Evolutionary conservation across 2,329 filamentous ascomycete genomes (phyloP).

Genomic region (Apiospora saccharicola): DNA sequence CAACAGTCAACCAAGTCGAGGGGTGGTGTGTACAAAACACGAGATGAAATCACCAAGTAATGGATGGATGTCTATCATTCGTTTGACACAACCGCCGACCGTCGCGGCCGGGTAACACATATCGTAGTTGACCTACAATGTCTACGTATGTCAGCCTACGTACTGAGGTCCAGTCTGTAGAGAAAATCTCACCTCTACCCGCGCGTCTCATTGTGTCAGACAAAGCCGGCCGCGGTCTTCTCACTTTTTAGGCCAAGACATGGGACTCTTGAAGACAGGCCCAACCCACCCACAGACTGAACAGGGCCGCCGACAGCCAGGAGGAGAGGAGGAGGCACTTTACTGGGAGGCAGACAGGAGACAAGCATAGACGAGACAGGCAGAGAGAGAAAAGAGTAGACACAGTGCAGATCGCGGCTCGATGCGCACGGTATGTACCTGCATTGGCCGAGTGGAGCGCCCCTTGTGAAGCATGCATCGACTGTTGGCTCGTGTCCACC

Average conservation of each 20-base stretch:
- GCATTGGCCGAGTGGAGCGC: conserved; percentile 18
- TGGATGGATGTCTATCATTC: conserved; percentile 18
- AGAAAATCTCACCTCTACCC: conserved; percentile 8
- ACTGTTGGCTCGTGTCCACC: conserved; percentile 25
- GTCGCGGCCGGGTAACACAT: conserved; percentile 7
- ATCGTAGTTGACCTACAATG: not conserved
- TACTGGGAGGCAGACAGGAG: not conserved
- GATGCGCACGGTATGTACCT: conserved; percentile 18
- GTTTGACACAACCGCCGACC: conserved; percentile 13
- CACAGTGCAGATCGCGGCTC: not conserved
- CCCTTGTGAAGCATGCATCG: conserved; percentile 23
- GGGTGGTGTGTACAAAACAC: conserved; percentile 2
- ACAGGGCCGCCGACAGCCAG: no score
- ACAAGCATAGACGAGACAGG: not conserved
- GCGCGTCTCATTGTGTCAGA: conserved; percentile 21
- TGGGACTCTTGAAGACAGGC: conserved; percentile 17
- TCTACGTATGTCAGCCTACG: no score
- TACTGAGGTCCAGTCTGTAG: no score
- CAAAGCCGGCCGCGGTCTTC: conserved; percentile 9
- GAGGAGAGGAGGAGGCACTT: no score
- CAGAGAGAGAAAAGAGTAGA: not conserved
- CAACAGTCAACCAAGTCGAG: conserved; percentile 13
- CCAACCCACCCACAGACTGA: not conserved
- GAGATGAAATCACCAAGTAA: not conserved
- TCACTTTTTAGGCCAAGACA: conserved; percentile 17